Percentiles rank a stretch among this genome's conserved stretches.
phyloP scores from a whole-genome alignment of 345 rosid species.

The Ceriops decandra region DNA sequence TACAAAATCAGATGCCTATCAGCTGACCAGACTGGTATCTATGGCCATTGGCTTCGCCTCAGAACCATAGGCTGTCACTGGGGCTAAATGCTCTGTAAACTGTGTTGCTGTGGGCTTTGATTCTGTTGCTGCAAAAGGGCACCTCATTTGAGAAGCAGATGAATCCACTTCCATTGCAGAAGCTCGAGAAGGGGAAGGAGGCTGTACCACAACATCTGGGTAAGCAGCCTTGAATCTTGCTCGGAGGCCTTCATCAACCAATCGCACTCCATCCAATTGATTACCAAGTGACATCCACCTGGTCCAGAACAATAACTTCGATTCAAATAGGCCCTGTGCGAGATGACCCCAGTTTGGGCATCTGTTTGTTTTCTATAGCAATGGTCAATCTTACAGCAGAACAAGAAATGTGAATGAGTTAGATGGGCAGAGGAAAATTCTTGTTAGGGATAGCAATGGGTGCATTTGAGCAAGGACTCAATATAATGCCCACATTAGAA shows the following conservation, averaged over 20 bases:
- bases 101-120: constrained; percentile 31
- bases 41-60: constrained; percentile 42
- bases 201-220: constrained; percentile 80
- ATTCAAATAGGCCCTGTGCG: background rate
- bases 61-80: constrained; percentile 34
- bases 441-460: too few species aligned
- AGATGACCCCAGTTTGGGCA: background rate
- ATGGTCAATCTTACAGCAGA: background rate
- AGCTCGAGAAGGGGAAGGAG: constrained; percentile 80
- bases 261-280: constrained; percentile 79
- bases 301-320: constrained; percentile 5
- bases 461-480: too few species aligned
- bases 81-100: constrained; percentile 26
- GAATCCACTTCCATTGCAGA: constrained; percentile 75
- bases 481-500: too few species aligned
- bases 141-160: constrained; percentile 34
- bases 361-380: background rate
- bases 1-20: background rate
- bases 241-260: constrained; percentile 87
- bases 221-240: constrained; percentile 96
- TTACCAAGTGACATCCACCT: constrained; percentile 98
- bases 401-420: background rate
- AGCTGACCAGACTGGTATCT: constrained; percentile 44
- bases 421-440: too few species aligned
- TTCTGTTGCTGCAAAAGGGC: constrained; percentile 41